Evolutionary conservation across 2,329 filamentous ascomycete genomes (phyloP), one percentile per base, ranked within the genome.

Genomic region (Colletotrichum sp.): DNA sequence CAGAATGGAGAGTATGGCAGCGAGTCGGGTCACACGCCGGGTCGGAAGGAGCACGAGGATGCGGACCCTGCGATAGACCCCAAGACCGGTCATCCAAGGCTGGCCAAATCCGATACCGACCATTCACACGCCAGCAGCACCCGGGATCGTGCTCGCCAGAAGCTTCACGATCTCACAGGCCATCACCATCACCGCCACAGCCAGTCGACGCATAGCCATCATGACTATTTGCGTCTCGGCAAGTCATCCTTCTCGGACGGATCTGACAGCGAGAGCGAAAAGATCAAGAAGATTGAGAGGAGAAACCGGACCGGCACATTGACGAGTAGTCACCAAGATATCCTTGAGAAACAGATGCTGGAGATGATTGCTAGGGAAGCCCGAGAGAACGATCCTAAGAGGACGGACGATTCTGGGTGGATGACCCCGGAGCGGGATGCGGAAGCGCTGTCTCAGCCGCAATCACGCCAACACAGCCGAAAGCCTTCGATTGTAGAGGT

Each of bases 291-390:
- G 73, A 84, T 84, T 30, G 85, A 81, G 65, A 83, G 81, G 77
- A 83, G 85, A 66, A 82, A 79, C 26, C 87, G 87, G 48, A 85
- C 82, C 18, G 87, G 85, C 13, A 91, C 89, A 3, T 85, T 88
- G 70, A 87, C 87, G 62, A 89, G 87, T 77, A 87, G 83, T 60
- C 86, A 85, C 28, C 89, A 88, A 76, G 89, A 91, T 72, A 83
- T 92, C 15, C 82, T 93, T 15, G 89, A 91, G 76, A 91, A 90
- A 80, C 91, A 92, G 79, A 92, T 93, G 90, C 83, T 88, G 73
- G 90, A 92, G 73, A 89, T 92, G 84, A 87, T 92, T 75, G 89
- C 89, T 8, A 87, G 87, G 76, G 91, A 93, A 80, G 87, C 86
- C 8, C 82, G 83, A 15, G 86, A 87, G 58, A 83, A 84, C 55